phyloP scores from a whole-genome alignment of 768 basidiomycete species.

The Calocybe cyanea region DNA sequence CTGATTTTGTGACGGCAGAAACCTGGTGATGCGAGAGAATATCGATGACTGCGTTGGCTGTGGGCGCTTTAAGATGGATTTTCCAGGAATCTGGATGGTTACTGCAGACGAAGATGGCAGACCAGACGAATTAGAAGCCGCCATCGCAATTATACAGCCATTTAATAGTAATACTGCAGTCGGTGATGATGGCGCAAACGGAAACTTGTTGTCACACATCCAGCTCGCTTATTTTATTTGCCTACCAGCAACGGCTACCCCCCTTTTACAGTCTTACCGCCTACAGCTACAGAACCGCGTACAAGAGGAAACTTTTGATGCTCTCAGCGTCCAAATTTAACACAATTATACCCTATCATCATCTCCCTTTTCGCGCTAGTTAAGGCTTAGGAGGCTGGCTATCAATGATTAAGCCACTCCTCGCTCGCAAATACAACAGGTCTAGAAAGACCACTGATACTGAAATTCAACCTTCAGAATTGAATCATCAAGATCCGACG shows the following conservation, averaged over 20 bases:
- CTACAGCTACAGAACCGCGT: background rate
- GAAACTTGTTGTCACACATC: background rate
- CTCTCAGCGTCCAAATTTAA: too few species aligned
- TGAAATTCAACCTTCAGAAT: too few species aligned
- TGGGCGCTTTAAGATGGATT: constrained; percentile 78
- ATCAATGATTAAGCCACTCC: too few species aligned
- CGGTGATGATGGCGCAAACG: constrained; percentile 6
- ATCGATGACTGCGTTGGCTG: constrained; percentile 65
- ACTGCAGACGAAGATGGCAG: constrained; percentile 79
- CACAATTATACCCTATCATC: too few species aligned
- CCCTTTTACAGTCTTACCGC: constrained; percentile 2
- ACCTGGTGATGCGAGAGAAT: constrained; percentile 69
- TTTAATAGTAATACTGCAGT: constrained; percentile 8
- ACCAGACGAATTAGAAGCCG: constrained; percentile 43
- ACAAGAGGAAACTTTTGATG: too few species aligned
- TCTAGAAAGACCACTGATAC: too few species aligned
- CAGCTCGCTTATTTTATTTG: too few species aligned
- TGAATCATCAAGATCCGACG: too few species aligned
- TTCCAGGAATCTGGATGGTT: constrained; percentile 74
- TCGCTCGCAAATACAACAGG: too few species aligned
- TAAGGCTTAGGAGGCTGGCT: too few species aligned
- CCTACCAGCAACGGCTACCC: background rate
- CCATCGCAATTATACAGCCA: constrained; percentile 17
- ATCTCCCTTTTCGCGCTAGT: too few species aligned
- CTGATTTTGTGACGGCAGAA: constrained; percentile 58